Conservation (phyloP, 1,139 yeast species). For the Nadsonia commutata region DNA sequence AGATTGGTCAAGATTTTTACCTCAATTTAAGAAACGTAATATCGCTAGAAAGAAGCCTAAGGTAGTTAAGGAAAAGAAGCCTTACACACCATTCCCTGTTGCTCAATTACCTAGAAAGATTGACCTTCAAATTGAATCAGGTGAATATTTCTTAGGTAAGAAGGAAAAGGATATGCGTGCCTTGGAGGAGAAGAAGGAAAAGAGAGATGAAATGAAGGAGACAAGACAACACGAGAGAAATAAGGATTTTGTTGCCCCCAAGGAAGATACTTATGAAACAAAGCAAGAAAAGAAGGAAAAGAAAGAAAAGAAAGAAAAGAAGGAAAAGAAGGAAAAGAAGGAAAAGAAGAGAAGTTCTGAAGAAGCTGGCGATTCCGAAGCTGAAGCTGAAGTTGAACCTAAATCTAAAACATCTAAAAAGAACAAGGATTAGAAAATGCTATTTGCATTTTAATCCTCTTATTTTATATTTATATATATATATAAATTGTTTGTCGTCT, state of each 20-base stretch:
- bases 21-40: constrained; percentile 91
- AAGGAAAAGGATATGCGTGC: constrained; percentile 62
- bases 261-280: constrained; percentile 38
- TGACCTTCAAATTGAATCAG: constrained; percentile 94
- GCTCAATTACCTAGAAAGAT: constrained; percentile 93
- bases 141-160: constrained; percentile 91
- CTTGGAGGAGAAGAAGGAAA: constrained; percentile 62
- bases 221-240: constrained; percentile 55
- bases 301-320: constrained; percentile 1
- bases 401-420: background rate
- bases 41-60: constrained; percentile 87
- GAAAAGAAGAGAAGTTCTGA: background rate
- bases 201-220: constrained; percentile 57
- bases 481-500: background rate
- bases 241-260: constrained; percentile 75
- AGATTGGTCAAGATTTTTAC: constrained; percentile 94
- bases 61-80: constrained; percentile 57
- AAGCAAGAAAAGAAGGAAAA: constrained; percentile 1
- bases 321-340: background rate
- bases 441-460: background rate
- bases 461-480: background rate
- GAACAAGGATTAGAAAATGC: background rate
- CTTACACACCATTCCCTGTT: constrained; percentile 98
- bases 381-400: background rate
- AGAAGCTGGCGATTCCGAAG: background rate